Evolutionary conservation across 805 yeast genomes (phyloP).

Genomic region (Peterozyma xylosa): DNA sequence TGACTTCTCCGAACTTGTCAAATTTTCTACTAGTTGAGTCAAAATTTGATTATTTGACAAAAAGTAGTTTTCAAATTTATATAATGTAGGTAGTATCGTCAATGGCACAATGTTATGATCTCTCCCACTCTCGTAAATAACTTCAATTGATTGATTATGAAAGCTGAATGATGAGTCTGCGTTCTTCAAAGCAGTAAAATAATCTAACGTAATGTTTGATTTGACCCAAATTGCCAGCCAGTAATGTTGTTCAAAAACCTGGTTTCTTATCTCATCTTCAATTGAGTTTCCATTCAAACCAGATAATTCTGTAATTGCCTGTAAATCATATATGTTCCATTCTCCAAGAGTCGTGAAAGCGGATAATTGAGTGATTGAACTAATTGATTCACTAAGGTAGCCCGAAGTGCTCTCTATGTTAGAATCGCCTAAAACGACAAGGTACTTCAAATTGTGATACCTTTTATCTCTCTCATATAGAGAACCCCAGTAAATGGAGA

Average conservation of each 20-base stretch:
- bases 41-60: not conserved
- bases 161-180: constrained; percentile 17
- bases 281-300: constrained; percentile 19
- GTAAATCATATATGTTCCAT: constrained; percentile 14
- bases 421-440: constrained; percentile 21
- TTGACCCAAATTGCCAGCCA: constrained; percentile 55
- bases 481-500: constrained; percentile 37
- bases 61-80: not conserved
- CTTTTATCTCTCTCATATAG: constrained; percentile 21
- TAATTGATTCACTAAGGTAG: constrained; percentile 17
- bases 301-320: constrained; percentile 23
- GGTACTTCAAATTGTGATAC: constrained; percentile 22
- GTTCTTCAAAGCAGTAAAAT: constrained; percentile 26
- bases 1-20: constrained; percentile 14
- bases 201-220: constrained; percentile 40
- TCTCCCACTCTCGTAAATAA: constrained; percentile 53
- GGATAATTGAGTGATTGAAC: constrained; percentile 14
- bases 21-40: constrained; percentile 16
- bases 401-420: constrained; percentile 20
- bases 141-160: constrained; percentile 24
- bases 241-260: constrained; percentile 44
- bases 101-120: constrained; percentile 22
- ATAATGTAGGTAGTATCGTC: not conserved
- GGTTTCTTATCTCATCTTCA: constrained; percentile 28
- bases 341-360: constrained; percentile 11